Conservation (phyloP, 805 yeast genomes). For the Cyberlindnera sargentensis region DNA sequence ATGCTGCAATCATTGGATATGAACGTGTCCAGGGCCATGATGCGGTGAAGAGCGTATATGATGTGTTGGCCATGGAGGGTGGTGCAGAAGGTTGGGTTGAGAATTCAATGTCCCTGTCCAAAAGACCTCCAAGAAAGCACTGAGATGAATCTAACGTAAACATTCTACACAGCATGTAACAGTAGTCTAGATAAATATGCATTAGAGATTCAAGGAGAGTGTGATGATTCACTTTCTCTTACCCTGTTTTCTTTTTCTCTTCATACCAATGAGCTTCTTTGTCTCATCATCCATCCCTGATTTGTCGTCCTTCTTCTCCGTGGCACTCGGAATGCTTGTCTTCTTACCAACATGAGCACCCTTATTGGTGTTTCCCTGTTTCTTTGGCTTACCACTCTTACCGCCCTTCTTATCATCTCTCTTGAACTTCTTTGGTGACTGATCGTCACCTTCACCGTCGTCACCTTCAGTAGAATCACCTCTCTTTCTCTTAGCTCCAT, state of each 20-base stretch:
- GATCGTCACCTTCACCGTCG: conserved; percentile 13
- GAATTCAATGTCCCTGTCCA: conserved; percentile 64
- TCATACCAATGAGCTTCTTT: conserved; percentile 58
- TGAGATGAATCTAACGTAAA: conserved; percentile 20
- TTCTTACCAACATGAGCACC: conserved; percentile 24
- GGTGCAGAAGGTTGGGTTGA: conserved; percentile 92
- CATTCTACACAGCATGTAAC: background rate
- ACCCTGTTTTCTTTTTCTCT: conserved; percentile 58
- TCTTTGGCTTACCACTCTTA: conserved; percentile 13
- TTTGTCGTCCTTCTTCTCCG: conserved; percentile 13
- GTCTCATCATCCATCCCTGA: conserved; percentile 46
- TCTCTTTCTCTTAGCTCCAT: conserved; percentile 22
- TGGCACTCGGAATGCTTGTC: background rate
- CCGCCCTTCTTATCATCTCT: conserved; percentile 1
- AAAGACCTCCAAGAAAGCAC: conserved; percentile 67
- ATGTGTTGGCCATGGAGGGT: conserved; percentile 67
- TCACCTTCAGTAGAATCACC: conserved; percentile 19
- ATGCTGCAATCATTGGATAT: conserved; percentile 80
- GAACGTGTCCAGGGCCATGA: conserved; percentile 16
- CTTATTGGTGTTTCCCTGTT: conserved; percentile 41
- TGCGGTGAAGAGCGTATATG: conserved; percentile 36
- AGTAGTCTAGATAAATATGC: background rate
- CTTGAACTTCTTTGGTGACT: conserved; percentile 10
- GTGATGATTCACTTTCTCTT: conserved; percentile 21
- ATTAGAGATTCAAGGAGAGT: no score